Evolutionary conservation across 2,329 filamentous ascomycete species (phyloP).

Genomic region (Fusarium napiforme): DNA sequence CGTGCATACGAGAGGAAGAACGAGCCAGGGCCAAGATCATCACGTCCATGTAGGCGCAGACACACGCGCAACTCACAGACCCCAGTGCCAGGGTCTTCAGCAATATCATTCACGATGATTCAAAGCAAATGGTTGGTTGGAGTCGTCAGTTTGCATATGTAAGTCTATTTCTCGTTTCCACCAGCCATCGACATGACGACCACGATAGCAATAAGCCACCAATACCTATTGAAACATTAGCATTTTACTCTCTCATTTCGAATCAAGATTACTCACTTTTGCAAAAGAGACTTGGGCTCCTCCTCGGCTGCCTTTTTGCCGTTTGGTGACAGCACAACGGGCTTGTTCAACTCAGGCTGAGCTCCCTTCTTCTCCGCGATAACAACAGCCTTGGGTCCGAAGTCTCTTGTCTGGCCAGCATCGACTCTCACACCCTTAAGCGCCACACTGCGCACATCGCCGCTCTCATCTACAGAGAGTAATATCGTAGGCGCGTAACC

Average conservation of each 20-base stretch:
- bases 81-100: background rate
- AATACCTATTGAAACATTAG: slow-evolving; percentile 65
- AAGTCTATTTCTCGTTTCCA: slow-evolving; percentile 63
- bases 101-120: background rate
- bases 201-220: slow-evolving; percentile 70
- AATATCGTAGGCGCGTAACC: slow-evolving; percentile 69
- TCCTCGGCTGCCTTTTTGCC: slow-evolving; percentile 67
- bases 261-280: slow-evolving; percentile 64
- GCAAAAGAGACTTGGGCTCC: slow-evolving; percentile 71
- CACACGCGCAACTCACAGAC: background rate
- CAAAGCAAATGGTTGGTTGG: background rate
- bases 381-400: slow-evolving; percentile 69
- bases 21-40: background rate
- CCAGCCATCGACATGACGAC: slow-evolving; percentile 64
- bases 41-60: background rate
- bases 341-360: slow-evolving; percentile 70
- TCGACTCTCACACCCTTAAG: slow-evolving; percentile 69
- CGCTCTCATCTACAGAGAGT: slow-evolving; percentile 60
- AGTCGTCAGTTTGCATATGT: background rate
- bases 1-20: no score
- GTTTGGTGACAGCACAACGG: slow-evolving; percentile 69
- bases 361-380: slow-evolving; percentile 60
- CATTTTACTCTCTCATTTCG: slow-evolving; percentile 15
- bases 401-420: slow-evolving; percentile 72
- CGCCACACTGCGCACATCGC: slow-evolving; percentile 61